phyloP scores from a whole-genome alignment of 2,329 filamentous ascomycete species.

The Cladophialophora chaetospira region DNA sequence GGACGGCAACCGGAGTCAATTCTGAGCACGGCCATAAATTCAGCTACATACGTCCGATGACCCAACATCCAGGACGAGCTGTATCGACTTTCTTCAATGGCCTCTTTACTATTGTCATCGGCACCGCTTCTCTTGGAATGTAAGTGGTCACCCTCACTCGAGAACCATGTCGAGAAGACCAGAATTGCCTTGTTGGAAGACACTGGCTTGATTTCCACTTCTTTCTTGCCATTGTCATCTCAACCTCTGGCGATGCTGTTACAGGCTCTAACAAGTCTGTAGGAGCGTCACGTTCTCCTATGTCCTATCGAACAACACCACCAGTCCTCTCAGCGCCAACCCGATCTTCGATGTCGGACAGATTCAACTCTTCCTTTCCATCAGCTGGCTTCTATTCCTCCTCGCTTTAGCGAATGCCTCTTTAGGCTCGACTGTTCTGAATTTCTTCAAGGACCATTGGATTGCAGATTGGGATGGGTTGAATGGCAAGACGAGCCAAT shows the following conservation, averaged over 20 bases:
- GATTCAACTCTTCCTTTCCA: conserved; percentile 30
- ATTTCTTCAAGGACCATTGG: conserved; percentile 34
- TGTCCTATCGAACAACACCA: conserved; percentile 30
- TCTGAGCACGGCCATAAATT: conserved; percentile 31
- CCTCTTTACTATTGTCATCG: conserved; percentile 33
- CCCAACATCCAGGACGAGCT: conserved; percentile 28
- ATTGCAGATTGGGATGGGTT: conserved; percentile 33
- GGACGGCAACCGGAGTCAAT: conserved; percentile 13
- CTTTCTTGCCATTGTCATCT: no score
- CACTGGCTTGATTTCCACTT: no score
- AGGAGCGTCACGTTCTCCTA: conserved; percentile 34
- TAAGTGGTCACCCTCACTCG: no score
- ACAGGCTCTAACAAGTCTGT: no score
- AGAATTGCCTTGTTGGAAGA: no score
- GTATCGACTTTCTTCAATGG: conserved; percentile 33
- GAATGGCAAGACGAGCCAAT: conserved; percentile 28
- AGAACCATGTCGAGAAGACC: no score
- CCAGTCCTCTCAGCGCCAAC: conserved; percentile 6
- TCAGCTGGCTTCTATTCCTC: conserved; percentile 34
- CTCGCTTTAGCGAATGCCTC: conserved; percentile 33
- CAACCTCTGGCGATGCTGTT: no score
- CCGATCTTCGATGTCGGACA: conserved; percentile 21
- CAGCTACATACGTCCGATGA: conserved; percentile 27
- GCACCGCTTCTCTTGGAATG: conserved; percentile 32
- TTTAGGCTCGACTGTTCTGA: conserved; percentile 32